Conservation (phyloP, 352 stramenopile species). For the Elongisporangium undulatum region DNA sequence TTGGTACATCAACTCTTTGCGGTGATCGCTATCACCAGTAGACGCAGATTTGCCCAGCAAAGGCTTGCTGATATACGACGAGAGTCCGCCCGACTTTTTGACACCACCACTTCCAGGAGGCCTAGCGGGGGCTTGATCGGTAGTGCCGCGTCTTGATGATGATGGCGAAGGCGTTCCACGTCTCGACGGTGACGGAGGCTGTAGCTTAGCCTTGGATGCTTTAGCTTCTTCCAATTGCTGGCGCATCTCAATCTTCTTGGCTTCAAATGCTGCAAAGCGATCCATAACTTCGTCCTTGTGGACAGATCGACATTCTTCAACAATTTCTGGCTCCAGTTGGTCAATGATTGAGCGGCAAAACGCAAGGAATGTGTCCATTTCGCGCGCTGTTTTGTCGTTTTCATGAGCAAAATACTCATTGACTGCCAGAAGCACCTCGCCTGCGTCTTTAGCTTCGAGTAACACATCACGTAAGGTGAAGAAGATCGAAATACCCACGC, state of each 20-base stretch:
- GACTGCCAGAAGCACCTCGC: slow-evolving; percentile 72
- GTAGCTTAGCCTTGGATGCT: slow-evolving; percentile 30
- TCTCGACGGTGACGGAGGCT: slow-evolving; percentile 27
- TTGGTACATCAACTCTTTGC: slow-evolving; percentile 53
- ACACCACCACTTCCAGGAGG: slow-evolving; percentile 5
- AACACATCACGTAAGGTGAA: slow-evolving; percentile 55
- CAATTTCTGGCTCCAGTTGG: slow-evolving; percentile 66
- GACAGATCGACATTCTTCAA: slow-evolving; percentile 66
- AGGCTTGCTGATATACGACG: slow-evolving; percentile 69
- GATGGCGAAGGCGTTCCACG: slow-evolving; percentile 25
- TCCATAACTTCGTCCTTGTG: slow-evolving; percentile 85
- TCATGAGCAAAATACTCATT: slow-evolving; percentile 77
- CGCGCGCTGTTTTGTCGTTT: slow-evolving; percentile 55
- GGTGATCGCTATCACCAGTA: slow-evolving; percentile 19
- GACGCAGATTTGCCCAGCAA: slow-evolving; percentile 22
- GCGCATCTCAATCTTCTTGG: slow-evolving; percentile 84
- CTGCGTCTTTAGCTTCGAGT: slow-evolving; percentile 65
- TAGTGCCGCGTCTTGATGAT: slow-evolving; percentile 5
- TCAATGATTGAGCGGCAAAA: slow-evolving; percentile 66
- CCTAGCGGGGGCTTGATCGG: slow-evolving; percentile 1
- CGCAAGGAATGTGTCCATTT: slow-evolving; percentile 68
- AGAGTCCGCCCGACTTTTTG: slow-evolving; percentile 20
- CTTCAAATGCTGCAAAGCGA: slow-evolving; percentile 67
- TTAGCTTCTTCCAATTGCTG: slow-evolving; percentile 75
- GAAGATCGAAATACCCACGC: slow-evolving; percentile 76